Conservation (phyloP, 2,329 filamentous ascomycete genomes). For the Diaporthe sp. region DNA sequence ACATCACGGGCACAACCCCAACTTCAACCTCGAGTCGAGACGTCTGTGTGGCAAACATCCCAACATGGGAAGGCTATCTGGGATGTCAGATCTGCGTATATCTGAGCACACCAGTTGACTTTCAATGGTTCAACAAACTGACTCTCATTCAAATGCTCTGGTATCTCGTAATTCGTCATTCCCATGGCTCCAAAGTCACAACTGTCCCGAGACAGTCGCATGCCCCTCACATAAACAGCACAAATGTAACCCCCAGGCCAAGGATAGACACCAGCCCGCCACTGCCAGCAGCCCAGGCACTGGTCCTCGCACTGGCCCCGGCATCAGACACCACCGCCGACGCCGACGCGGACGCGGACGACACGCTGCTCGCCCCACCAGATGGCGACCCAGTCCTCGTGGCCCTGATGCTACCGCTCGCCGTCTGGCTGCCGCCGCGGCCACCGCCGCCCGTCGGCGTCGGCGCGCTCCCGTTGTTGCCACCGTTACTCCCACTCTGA, state of each 20-base stretch:
- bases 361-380: background rate
- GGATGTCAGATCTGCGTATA: background rate
- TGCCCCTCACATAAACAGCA: slow-evolving; percentile 5
- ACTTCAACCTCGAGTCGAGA: background rate
- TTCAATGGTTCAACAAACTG: background rate
- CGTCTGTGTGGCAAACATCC: background rate
- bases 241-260: slow-evolving; percentile 6
- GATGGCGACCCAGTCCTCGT: slow-evolving; percentile 6
- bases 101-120: background rate
- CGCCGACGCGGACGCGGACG: background rate
- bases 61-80: background rate
- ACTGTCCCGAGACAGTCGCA: background rate
- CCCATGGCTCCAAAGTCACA: background rate
- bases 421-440: background rate
- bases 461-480: background rate
- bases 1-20: background rate
- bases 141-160: background rate
- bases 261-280: background rate
- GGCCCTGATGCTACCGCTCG: background rate
- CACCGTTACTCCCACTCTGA: background rate
- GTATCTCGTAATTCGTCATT: slow-evolving; percentile 1
- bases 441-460: background rate
- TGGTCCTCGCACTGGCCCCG: background rate
- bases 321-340: slow-evolving; percentile 6
- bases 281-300: slow-evolving; percentile 13